These are phyloP conservation scores for Auricularia heimuer DNA, from an alignment of 768 basidiomycete species.

Conservation along the genomic window DNA sequence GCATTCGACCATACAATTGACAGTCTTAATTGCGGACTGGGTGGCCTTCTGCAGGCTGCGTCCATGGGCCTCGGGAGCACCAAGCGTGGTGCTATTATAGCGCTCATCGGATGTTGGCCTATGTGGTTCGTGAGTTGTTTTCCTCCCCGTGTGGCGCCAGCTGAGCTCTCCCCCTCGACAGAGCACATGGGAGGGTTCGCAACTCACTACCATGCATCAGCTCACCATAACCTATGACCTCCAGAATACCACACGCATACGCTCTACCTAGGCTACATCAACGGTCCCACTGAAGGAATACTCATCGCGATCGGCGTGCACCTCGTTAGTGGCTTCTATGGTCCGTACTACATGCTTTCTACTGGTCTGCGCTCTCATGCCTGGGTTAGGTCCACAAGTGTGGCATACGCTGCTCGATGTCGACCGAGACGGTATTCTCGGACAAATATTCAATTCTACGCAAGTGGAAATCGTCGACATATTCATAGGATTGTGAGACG, in stretches of 20 bases:
- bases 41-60: constrained; percentile 7
- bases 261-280: constrained; percentile 11
- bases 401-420: constrained; percentile 4
- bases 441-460: not conserved
- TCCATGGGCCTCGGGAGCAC: constrained; percentile 7
- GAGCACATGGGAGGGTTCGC: constrained; percentile 13
- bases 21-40: constrained; percentile 7
- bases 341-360: not conserved
- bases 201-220: not conserved
- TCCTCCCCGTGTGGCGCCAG: not conserved
- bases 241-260: constrained; percentile 11
- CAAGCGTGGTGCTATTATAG: not conserved
- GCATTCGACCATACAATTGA: constrained; percentile 13
- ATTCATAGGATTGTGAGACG: constrained; percentile 6
- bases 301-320: constrained; percentile 10
- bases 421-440: not conserved
- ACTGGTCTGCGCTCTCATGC: not conserved
- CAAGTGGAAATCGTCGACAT: constrained; percentile 3
- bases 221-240: not conserved
- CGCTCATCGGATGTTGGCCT: constrained; percentile 6
- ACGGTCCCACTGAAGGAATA: constrained; percentile 11
- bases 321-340: constrained; percentile 8
- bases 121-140: constrained; percentile 12
- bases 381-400: constrained; percentile 5
- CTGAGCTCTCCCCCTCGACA: not conserved